Percentiles rank a stretch among this genome's conserved stretches.
Evolutionary conservation across 257 asterid species (phyloP).

Genomic region (Cinchona pubescens): DNA sequence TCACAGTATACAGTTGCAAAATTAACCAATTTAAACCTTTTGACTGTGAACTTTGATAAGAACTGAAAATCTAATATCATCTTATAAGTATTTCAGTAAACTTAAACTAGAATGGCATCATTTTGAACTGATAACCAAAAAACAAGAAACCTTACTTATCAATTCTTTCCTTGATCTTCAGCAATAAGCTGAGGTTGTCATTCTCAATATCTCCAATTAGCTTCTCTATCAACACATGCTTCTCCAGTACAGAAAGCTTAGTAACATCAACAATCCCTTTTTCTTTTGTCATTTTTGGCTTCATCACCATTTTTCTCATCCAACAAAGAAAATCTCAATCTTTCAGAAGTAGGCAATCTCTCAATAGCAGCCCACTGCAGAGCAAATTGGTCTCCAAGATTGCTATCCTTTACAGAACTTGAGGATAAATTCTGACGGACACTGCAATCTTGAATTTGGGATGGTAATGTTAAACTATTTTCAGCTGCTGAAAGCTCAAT

Average conservation of each 20-base stretch:
- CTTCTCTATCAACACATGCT: conserved; percentile 41
- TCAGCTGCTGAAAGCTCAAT: conserved; percentile 26
- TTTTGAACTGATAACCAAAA: neutral
- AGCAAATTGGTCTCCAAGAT: conserved; percentile 18
- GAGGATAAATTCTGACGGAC: conserved; percentile 16
- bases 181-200: conserved; percentile 45
- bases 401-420: conserved; percentile 6
- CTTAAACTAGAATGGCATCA: neutral
- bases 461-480: conserved; percentile 27
- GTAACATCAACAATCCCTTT: conserved; percentile 45
- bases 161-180: conserved; percentile 42
- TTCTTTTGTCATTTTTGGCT: conserved; percentile 16
- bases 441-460: conserved; percentile 14
- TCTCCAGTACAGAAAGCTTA: conserved; percentile 39
- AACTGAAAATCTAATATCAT: neutral
- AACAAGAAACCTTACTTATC: conserved; percentile 34
- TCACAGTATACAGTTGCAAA: neutral
- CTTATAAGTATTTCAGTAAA: neutral
- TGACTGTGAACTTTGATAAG: neutral
- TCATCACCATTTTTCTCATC: conserved; percentile 26
- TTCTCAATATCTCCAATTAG: conserved; percentile 47
- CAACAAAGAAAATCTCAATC: conserved; percentile 26
- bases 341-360: conserved; percentile 27
- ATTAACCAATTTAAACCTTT: too few relatives aligned
- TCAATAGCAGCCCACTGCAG: too few relatives aligned